These are phyloP conservation scores for Laguncularia racemosa DNA, from an alignment of 345 rosid genomes.

Conservation along the genomic window DNA sequence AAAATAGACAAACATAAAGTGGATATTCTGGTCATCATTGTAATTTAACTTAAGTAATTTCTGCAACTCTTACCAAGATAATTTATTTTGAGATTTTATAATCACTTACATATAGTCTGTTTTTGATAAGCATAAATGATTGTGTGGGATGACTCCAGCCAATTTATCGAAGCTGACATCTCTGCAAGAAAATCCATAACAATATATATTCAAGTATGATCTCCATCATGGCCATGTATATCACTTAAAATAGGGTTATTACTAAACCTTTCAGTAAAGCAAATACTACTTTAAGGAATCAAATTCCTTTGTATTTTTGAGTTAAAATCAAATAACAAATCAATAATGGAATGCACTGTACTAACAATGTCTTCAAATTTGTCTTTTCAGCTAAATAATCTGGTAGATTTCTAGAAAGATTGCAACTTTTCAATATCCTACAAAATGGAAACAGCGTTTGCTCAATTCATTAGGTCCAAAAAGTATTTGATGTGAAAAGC, in stretches of 20 bases:
- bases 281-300: too few species aligned
- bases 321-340: not conserved
- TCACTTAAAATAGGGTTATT: too few species aligned
- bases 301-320: too few species aligned
- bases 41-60: too few species aligned
- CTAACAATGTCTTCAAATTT: constrained; percentile 33
- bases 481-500: constrained; percentile 16
- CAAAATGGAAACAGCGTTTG: not conserved
- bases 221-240: too few species aligned
- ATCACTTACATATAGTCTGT: constrained; percentile 14
- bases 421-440: constrained; percentile 57
- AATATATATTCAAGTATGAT: not conserved
- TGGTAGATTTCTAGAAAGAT: constrained; percentile 36
- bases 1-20: too few species aligned
- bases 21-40: too few species aligned
- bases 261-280: too few species aligned
- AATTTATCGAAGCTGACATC: constrained; percentile 38
- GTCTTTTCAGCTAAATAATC: constrained; percentile 22
- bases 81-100: too few species aligned
- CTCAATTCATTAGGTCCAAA: not conserved
- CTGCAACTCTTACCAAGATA: too few species aligned
- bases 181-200: constrained; percentile 12
- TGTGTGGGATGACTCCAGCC: constrained; percentile 23
- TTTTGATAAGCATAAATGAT: not conserved
- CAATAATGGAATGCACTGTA: not conserved